Evolutionary conservation across 2,329 filamentous ascomycete species (phyloP).

Genomic region (Atkinsonella texensis): DNA sequence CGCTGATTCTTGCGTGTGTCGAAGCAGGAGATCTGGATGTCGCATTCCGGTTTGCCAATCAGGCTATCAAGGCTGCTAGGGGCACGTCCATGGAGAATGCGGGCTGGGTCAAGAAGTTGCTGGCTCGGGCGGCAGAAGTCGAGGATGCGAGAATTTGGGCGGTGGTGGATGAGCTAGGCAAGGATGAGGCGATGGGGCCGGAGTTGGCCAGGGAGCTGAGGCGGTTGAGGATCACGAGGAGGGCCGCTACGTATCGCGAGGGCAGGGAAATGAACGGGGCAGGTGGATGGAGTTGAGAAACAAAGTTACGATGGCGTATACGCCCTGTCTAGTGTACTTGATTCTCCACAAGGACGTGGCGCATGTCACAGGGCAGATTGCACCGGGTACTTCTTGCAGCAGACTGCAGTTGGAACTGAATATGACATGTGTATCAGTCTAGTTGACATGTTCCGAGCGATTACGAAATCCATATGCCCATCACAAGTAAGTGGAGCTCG

Average conservation of each 20-base stretch:
- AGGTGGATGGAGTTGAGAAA: too few species aligned
- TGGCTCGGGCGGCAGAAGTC: constrained; percentile 15
- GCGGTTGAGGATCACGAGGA: constrained; percentile 13
- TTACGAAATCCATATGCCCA: too few species aligned
- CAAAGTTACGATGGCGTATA: too few species aligned
- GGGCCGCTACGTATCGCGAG: constrained; percentile 3
- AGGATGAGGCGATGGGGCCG: constrained; percentile 10
- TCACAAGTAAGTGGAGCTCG: too few species aligned
- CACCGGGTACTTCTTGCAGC: too few species aligned
- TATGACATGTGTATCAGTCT: too few species aligned
- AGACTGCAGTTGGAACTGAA: too few species aligned
- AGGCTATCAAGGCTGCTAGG: constrained; percentile 4
- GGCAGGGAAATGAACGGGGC: background rate
- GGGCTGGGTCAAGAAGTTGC: constrained; percentile 17
- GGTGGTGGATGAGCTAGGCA: constrained; percentile 18
- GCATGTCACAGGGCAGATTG: too few species aligned
- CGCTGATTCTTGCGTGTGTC: constrained; percentile 19
- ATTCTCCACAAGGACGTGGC: too few species aligned
- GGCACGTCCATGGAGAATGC: constrained; percentile 2
- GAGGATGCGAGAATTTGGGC: constrained; percentile 22
- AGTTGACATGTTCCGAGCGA: too few species aligned
- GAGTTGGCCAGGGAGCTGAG: constrained; percentile 15
- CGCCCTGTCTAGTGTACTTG: too few species aligned
- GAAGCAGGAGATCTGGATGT: constrained; percentile 19
- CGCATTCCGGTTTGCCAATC: constrained; percentile 20